Conservation (phyloP, 1,139 yeast species). For the Eremothecium gossypii region DNA sequence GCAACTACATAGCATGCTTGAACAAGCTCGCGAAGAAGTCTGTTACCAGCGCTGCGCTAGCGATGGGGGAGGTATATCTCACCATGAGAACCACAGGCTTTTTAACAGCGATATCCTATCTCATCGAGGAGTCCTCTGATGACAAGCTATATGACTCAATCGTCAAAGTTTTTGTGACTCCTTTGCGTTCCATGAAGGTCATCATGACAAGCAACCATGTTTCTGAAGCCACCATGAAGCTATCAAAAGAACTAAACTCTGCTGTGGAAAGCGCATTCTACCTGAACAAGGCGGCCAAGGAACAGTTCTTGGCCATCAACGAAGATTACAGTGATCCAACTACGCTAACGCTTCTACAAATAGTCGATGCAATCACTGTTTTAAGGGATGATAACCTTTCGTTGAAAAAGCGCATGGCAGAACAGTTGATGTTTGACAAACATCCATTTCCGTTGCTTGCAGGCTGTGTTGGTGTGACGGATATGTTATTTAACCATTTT, state of each 20-base stretch:
- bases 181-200: conserved; percentile 10
- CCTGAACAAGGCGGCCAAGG: conserved; percentile 6
- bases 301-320: conserved; percentile 10
- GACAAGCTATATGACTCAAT: conserved; percentile 11
- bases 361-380: conserved; percentile 15
- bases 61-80: neutral
- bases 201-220: conserved; percentile 10
- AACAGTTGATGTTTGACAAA: conserved; percentile 25
- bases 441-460: conserved; percentile 23
- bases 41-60: neutral
- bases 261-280: conserved; percentile 10
- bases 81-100: neutral
- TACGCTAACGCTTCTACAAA: conserved; percentile 15
- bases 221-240: conserved; percentile 11
- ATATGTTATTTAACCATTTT: conserved; percentile 13
- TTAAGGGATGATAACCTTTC: conserved; percentile 19
- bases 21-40: neutral
- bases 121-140: conserved; percentile 1
- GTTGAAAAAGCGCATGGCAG: conserved; percentile 21
- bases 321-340: conserved; percentile 8
- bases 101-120: neutral
- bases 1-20: conserved; percentile 5
- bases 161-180: conserved; percentile 12
- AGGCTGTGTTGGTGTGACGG: conserved; percentile 15
- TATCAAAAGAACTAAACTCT: conserved; percentile 9